Base-by-base conservation (phyloP, 2,329 filamentous ascomycete species). In the Fusarium staphyleae region DNA sequence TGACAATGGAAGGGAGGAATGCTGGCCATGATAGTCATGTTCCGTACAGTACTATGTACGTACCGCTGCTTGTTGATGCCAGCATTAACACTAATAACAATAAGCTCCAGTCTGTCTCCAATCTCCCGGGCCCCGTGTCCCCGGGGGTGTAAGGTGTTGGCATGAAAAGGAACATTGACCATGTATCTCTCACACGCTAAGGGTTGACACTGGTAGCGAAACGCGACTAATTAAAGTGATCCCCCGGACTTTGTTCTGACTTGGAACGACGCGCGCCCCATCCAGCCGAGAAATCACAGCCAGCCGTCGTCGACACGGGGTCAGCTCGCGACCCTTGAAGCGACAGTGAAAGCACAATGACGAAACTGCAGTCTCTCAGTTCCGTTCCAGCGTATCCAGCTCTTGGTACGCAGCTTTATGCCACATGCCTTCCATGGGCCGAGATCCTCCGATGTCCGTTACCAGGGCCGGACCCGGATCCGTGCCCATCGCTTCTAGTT, bases 231-330 rank as follows among this genome's bases (percentile, higher is more conserved):
- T 46, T 56, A 61, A 13, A 53, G 48, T 34, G 37, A 59, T 53
- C 58, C 63, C 43, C 63, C 63, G 43, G 63, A 65, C 50, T 63
- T 43, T 46, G n/a, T 16, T 28, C 50, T 16, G 41, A 55, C 57
- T 51, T 57, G 39, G 54, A 48, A 44, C 34, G 35, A 37, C 48
- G 48, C n/a, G 33, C 32, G 37, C 49, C 41, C 46, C 48, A 48
- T 57, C n/a, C 32, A 34, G 18, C 43, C 36, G 28, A 52, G 48
- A 49, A 33, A 65, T 47, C 54, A 62, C 51, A 46, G 40, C 65
- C 65, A 67, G 59, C 63, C 61, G 60, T 65, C 55, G 48, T 44
- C 48, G 32, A 62, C 65, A 67, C 65, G 63, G 48, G 61, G 63
- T 40, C 44, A 36, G 39, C 50, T 28, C 36, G 35, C 36, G 39